Evolutionary conservation across 108 stramenopile genomes (phyloP).

Genomic region (Cyclostephanos tholiformis): DNA sequence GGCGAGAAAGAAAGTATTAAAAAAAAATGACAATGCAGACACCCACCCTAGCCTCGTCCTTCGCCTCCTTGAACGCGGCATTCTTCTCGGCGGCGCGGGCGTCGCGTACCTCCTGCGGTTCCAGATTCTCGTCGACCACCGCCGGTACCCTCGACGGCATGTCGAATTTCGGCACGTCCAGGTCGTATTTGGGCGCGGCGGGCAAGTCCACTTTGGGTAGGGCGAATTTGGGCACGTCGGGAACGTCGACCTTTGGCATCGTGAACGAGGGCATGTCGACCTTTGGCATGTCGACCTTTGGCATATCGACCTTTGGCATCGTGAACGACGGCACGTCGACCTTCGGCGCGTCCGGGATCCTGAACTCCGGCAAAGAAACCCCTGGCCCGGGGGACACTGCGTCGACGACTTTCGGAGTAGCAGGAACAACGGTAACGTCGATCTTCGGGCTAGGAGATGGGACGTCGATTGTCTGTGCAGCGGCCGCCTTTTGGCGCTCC

Average conservation of each 20-base stretch:
- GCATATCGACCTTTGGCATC: not conserved
- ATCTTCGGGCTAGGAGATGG: slow-evolving; percentile 12
- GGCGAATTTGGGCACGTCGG: slow-evolving; percentile 23
- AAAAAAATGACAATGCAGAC: not conserved
- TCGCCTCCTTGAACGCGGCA: slow-evolving; percentile 60
- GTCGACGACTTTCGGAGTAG: no score
- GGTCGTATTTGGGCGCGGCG: slow-evolving; percentile 52
- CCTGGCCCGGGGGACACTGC: no score
- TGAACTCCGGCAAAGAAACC: not conserved
- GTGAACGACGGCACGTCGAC: not conserved
- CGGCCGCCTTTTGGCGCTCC: slow-evolving; percentile 42
- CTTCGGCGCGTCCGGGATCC: not conserved
- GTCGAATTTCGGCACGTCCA: slow-evolving; percentile 46
- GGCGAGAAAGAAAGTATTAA: no score
- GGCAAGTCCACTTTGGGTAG: slow-evolving; percentile 44
- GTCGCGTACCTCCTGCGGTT: slow-evolving; percentile 81
- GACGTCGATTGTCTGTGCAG: slow-evolving; percentile 9
- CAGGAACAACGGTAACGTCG: no score
- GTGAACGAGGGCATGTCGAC: slow-evolving; percentile 57
- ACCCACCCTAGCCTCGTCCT: slow-evolving; percentile 63
- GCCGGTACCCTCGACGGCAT: slow-evolving; percentile 39
- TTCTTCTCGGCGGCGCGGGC: slow-evolving; percentile 63
- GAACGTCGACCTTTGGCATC: slow-evolving; percentile 48
- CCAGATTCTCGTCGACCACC: slow-evolving; percentile 34
- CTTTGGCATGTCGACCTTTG: slow-evolving; percentile 43